Base-by-base conservation (phyloP, 257 asterid genomes). In the Echites panduratus region DNA sequence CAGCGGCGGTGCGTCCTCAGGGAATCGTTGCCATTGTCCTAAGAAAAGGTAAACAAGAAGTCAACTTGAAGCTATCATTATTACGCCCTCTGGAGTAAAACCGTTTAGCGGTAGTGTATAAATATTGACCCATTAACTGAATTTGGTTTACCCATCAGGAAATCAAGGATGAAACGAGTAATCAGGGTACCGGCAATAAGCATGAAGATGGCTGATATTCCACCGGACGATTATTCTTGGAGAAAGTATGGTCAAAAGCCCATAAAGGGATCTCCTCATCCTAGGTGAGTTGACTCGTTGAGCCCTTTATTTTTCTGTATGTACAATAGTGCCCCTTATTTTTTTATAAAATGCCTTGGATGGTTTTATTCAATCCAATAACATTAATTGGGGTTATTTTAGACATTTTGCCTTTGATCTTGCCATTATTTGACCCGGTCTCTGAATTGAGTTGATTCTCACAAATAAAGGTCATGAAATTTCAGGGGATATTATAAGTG, bases 191-290 rank as follows among this genome's bases (percentile, higher is more conserved):
- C 97, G 38, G 97, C 97, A 0, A 84, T 91, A 13, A 91, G 96
- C 79, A 53, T 82, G 89, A 91, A 91, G 76, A 85, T 88, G 89
- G 94, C 96, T 11, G 97, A 91, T 78, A 86, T 91, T 78, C 97
- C 97, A 47, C 95, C 96, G 7, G 97, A 91, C 52, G 96, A 91
- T 73, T 89, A 71, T 79, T 89, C 97, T 3, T 91, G 97, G 97
- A 91, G 97, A 76, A 91, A 91, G 72, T 90, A 90, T 43, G 97
- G 97, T 75, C 97, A 90, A 78, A 89, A 91, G 81, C 97, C 97
- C 38, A 91, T 91, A 83, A 91, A 91, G 62, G 97, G 97, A n/a
- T 91, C 97, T 40, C 97, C 97, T 75, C 94, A 89, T 85, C 97
- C 97, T 35, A 86, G 97, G 97, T 91, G 82, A 86, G 63, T 26